These are phyloP conservation scores for Sporisorium exsertum DNA, from an alignment of 1,284 basidiomycete species.

Conservation along the genomic window DNA sequence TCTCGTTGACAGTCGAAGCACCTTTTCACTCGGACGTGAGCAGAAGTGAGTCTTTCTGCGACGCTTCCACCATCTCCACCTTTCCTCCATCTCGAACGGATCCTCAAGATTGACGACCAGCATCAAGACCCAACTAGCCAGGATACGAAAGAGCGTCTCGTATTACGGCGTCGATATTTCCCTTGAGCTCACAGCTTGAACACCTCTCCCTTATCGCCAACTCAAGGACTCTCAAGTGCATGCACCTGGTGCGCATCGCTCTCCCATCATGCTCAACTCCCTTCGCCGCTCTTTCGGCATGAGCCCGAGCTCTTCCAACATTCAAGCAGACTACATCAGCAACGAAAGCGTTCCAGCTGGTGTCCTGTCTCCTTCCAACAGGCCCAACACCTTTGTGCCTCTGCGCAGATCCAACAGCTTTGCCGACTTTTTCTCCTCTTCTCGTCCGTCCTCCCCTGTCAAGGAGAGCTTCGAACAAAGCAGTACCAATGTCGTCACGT, in stretches of 20 bases:
- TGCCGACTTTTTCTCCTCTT: slow-evolving; percentile 46
- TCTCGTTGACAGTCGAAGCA: neutral
- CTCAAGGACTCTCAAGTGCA: too few species aligned
- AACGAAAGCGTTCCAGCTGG: slow-evolving; percentile 5
- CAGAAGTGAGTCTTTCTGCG: neutral
- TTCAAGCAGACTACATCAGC: slow-evolving; percentile 18
- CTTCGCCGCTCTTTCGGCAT: slow-evolving; percentile 50
- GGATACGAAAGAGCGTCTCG: neutral
- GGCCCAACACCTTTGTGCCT: slow-evolving; percentile 43
- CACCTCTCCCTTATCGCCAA: neutral
- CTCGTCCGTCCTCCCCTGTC: slow-evolving; percentile 30
- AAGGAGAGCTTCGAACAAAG: slow-evolving; percentile 12
- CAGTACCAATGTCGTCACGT: slow-evolving; percentile 5
- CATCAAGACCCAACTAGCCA: neutral
- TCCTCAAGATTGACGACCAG: neutral
- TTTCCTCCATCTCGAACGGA: neutral
- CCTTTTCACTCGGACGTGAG: neutral
- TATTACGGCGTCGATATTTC: neutral
- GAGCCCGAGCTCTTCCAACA: slow-evolving; percentile 40
- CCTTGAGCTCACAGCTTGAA: neutral
- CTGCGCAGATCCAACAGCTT: slow-evolving; percentile 47
- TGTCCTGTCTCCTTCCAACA: slow-evolving; percentile 33
- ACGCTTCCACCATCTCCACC: slow-evolving; percentile 3
- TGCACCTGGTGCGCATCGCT: neutral
- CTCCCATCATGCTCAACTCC: slow-evolving; percentile 31